Conservation (phyloP, 116 monocot species). For the Phalaenopsis hybrid region DNA sequence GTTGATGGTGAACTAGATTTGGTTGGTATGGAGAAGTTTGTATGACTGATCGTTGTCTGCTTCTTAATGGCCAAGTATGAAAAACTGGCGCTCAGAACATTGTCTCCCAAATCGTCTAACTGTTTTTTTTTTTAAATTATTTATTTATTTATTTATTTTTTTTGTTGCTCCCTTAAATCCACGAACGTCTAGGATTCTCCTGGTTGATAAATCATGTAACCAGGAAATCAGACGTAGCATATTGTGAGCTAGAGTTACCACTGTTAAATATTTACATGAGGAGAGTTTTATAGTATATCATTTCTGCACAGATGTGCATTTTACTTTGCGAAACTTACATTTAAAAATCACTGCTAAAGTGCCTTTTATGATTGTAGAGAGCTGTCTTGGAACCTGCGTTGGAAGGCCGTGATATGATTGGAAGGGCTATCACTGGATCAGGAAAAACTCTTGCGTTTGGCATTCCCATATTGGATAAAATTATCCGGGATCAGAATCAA, state of each 20-base stretch:
- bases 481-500: conserved; percentile 24
- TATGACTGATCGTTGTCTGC: neutral
- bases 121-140: neutral
- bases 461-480: conserved; percentile 38
- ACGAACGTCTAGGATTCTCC: no score
- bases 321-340: no score
- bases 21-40: neutral
- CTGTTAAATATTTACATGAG: no score
- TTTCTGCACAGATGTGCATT: no score
- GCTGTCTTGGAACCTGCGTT: conserved; percentile 35
- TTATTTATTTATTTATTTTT: no score
- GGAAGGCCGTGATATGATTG: conserved; percentile 46
- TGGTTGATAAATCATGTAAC: no score
- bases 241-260: no score
- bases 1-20: neutral
- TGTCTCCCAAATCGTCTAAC: neutral
- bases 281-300: no score
- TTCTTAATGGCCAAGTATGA: neutral
- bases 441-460: conserved; percentile 45
- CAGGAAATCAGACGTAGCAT: no score
- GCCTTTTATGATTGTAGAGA: conserved; percentile 19
- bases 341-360: no score
- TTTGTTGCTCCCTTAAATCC: no score
- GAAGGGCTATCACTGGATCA: conserved; percentile 39
- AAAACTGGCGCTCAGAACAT: neutral